Conservation (phyloP, 116 monocot genomes). For the Iris pallida region DNA sequence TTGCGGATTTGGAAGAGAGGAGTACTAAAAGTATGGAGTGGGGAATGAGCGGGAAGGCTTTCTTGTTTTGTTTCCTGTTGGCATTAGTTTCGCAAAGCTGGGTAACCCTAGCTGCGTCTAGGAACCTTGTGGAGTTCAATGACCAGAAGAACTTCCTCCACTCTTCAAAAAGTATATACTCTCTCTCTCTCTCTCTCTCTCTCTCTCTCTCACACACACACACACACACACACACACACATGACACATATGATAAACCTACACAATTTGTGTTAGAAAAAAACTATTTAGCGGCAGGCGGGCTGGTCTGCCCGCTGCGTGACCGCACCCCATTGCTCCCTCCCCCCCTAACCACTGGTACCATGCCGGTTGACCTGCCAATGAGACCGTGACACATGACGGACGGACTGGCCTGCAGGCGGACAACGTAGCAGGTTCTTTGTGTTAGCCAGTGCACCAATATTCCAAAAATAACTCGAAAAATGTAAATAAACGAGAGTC, state of each 20-base stretch:
- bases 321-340: too few species aligned
- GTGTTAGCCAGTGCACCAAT: too few species aligned
- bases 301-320: too few species aligned
- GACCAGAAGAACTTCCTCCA: constrained; percentile 24
- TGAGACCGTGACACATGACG: too few species aligned
- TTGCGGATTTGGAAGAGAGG: not conserved
- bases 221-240: too few species aligned
- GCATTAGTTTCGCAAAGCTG: constrained; percentile 12
- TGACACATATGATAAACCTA: not conserved
- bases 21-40: constrained; percentile 12
- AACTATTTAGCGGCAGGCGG: not conserved
- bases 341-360: too few species aligned
- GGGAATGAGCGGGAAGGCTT: constrained; percentile 12
- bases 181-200: not conserved
- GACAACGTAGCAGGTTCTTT: too few species aligned
- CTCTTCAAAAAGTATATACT: too few species aligned
- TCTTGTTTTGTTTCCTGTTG: constrained; percentile 11
- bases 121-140: constrained; percentile 22
- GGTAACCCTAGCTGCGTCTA: constrained; percentile 12
- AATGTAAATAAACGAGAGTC: too few species aligned
- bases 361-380: too few species aligned
- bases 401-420: too few species aligned
- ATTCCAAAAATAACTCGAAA: too few species aligned
- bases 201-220: not conserved
- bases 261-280: not conserved